These are phyloP conservation scores for Lipomyces mesembrius DNA, from an alignment of 805 yeast genomes.

Conservation along the genomic window DNA sequence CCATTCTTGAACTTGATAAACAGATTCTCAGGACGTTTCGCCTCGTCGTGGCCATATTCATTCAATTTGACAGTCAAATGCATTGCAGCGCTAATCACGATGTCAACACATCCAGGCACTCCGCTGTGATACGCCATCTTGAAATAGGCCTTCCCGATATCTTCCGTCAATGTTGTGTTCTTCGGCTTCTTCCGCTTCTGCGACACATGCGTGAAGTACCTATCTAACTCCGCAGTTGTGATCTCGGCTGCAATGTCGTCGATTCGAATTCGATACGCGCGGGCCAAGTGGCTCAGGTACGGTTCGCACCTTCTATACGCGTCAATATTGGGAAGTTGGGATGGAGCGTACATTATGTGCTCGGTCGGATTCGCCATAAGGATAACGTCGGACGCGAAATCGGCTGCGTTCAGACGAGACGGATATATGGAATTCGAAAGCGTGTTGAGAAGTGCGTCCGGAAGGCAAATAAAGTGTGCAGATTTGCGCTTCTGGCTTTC, in stretches of 20 bases:
- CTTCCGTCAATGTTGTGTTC: not conserved
- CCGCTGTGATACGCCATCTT: not conserved
- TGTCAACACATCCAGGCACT: not conserved
- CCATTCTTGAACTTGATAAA: not conserved
- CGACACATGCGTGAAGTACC: not conserved
- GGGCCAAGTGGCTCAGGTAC: not conserved
- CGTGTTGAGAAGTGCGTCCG: not conserved
- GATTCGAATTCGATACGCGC: not conserved
- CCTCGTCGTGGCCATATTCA: not conserved
- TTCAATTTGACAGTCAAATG: not conserved
- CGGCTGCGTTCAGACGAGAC: not conserved
- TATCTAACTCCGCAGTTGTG: not conserved
- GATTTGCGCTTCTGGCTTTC: slow-evolving; percentile 1
- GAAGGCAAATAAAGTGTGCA: not conserved
- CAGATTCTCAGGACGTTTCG: not conserved
- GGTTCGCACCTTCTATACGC: not conserved
- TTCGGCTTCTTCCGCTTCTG: not conserved
- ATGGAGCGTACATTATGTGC: not conserved
- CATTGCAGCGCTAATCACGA: slow-evolving; percentile 1
- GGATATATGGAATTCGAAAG: not conserved
- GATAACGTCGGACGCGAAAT: not conserved
- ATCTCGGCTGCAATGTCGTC: not conserved
- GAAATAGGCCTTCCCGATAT: not conserved
- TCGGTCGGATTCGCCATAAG: not conserved
- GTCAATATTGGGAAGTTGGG: not conserved